Base-by-base conservation (phyloP, 2,329 filamentous ascomycete genomes). In the Penicillium sumatraense region DNA sequence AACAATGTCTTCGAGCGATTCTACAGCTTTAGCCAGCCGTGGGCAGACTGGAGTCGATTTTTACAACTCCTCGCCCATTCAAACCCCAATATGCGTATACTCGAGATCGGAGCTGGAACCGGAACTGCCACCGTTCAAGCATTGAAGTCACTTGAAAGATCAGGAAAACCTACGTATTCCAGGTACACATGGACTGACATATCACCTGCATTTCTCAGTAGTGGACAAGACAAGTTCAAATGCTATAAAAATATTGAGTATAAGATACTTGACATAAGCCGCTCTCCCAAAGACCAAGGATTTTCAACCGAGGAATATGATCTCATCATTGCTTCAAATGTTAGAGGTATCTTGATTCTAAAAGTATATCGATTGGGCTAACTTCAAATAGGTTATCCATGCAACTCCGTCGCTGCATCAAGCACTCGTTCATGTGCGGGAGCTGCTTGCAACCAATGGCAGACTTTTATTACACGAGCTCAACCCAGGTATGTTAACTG, bases 171-270 rank as follows among this genome's bases (percentile, higher is more conserved):
- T 7, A 40, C 44, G 24, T 64, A 59, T 20, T 48, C 53, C 1
- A 29, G 48, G 11, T 64, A 61, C 26, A 20, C 50, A 20, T 64
- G 58, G 29, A 64, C 59, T 18, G 61, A 64, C 36, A 59, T 61
- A 9, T 59, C 57, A 1, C 45, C 53, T 0, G 51, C 49, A 0
- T 62, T 58, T n/a, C 50, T 61, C 16, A 6, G 21, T 2, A 6
- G 53, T 2, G 59, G 59, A 5, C 14, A 54, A 53, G 53, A 58
- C 11, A 35, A 20, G 40, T 55, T 60, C 29, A 45, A 40, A 46
- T 7, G 7, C n/a, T 13, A 35, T 13, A 35, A 35, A 9, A 13
- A 7, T 9, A 7, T 35, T 35, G 31, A 51, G n/a, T 58, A 40
- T 49, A 31, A 16, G 16, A 33, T 51, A 18, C 33, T 55, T 5